Evolutionary conservation across 371 early-diverging fungal genomes (phyloP), one percentile per base, ranked within the genome.

Genomic region (Mucor lusitanicus): DNA sequence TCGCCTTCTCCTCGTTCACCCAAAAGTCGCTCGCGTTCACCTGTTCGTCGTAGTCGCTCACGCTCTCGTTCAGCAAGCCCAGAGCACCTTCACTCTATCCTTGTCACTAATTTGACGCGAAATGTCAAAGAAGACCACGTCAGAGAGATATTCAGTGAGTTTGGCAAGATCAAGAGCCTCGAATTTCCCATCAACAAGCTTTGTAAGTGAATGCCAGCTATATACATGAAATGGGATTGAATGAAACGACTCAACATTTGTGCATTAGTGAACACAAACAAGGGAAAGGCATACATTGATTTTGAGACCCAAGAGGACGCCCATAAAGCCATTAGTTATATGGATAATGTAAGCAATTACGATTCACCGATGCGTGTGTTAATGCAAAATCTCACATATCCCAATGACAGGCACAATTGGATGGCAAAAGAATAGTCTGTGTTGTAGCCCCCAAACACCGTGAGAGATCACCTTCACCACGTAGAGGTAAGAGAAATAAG

Each of bases 221-320:
- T 3, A 19, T 13, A 37, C 21, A 35, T 19, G 17, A 66, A 11
- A 5, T 5, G 3, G 23, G 54, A 23, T 23, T 7, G 32, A 33
- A 23, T 7, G 59, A 39, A 37, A 55, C n/a, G 35, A 54, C 11
- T 17, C 61, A 59, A 33, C 13, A 27, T 25, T 53, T 12, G 25
- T 53, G 27, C 27, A 53, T 25, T 71, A 81, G 87, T 83, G 64
- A 74, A 79, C 19, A 75, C 77, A 67, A 88, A 88, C 60, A 71
- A 77, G 42, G 88, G 87, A 46, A 80, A 72, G 30, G 87, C 87
- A 25, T 82, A 81, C 64, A 69, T 88, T 61, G 86, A 88, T 64
- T 88, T 72, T 64, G 86, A 79, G 61, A 85, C 79, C 0, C 78
- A 79, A 17, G 84, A 85, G 59, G 86, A 85, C 8, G 85, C 86